Evolutionary conservation across 192 early-diverging fungal genomes (phyloP).

Genomic region (Backusella tuberculispora): DNA sequence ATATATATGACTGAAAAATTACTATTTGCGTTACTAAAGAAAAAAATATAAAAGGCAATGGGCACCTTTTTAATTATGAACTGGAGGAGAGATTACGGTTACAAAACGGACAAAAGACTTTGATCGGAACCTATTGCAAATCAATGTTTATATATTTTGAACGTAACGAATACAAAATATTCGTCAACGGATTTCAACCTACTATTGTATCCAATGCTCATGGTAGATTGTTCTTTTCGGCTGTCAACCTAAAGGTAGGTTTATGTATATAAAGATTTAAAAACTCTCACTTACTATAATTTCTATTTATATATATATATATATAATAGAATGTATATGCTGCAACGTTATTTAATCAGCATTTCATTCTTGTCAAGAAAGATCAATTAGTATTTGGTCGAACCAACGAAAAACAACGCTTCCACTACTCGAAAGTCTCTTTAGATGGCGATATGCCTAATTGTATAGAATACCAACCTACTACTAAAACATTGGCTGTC

Average conservation of each 20-base stretch:
- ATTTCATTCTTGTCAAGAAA: slow-evolving; percentile 68
- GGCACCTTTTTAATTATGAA: slow-evolving; percentile 69
- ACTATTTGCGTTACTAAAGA: too few relatives aligned
- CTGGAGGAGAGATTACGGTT: slow-evolving; percentile 46
- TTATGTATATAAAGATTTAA: background rate
- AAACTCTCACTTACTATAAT: background rate
- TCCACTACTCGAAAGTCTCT: slow-evolving; percentile 76
- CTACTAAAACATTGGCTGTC: slow-evolving; percentile 62
- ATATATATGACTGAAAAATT: background rate
- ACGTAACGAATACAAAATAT: slow-evolving; percentile 58
- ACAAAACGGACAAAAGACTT: slow-evolving; percentile 43
- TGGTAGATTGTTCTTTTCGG: slow-evolving; percentile 79
- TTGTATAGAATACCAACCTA: slow-evolving; percentile 69
- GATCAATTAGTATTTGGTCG: slow-evolving; percentile 68
- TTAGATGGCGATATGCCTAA: slow-evolving; percentile 67
- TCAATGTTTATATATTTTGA: slow-evolving; percentile 56
- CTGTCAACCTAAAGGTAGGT: slow-evolving; percentile 77
- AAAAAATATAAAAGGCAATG: slow-evolving; percentile 60
- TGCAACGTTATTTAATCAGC: slow-evolving; percentile 50
- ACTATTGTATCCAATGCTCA: slow-evolving; percentile 73
- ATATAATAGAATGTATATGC: slow-evolving; percentile 23
- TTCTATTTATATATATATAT: background rate
- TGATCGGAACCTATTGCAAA: slow-evolving; percentile 80
- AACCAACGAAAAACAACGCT: slow-evolving; percentile 81
- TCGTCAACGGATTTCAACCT: slow-evolving; percentile 83